Percentiles rank a stretch among this genome's conserved stretches.
phyloP scores from a whole-genome alignment of 139 green algal species.

The Chlorella sp. region DNA sequence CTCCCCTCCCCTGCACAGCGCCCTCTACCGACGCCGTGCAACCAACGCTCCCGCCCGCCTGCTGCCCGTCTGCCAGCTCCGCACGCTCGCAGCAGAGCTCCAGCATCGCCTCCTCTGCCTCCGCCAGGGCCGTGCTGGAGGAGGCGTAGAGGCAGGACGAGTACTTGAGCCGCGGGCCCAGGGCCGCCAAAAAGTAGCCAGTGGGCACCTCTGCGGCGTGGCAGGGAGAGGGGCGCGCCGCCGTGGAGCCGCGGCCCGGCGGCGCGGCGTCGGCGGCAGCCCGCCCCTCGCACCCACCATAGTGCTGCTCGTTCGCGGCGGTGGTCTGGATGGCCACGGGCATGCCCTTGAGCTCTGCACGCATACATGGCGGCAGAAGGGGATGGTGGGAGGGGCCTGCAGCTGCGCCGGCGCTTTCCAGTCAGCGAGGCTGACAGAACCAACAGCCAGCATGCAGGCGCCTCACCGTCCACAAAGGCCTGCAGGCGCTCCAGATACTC shows the following conservation, averaged over 20 bases:
- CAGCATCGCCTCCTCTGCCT: conserved; percentile 95
- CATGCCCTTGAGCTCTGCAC: conserved; percentile 73
- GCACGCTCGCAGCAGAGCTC: conserved; percentile 80
- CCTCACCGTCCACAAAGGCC: conserved; percentile 71
- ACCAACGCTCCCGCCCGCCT: not conserved
- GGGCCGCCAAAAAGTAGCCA: conserved; percentile 87
- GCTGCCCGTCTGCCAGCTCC: conserved; percentile 75
- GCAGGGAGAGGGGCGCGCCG: no score
- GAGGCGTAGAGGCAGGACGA: conserved; percentile 83
- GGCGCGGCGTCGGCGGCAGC: no score
- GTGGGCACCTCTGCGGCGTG: conserved; percentile 94
- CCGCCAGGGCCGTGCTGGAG: conserved; percentile 57
- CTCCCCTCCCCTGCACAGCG: no score
- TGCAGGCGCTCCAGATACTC: conserved; percentile 29
- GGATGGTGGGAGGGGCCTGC: no score
- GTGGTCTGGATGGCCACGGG: conserved; percentile 81
- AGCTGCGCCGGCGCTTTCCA: no score
- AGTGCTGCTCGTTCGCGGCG: conserved; percentile 93
- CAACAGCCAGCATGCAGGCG: no score
- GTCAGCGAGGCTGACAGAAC: no score
- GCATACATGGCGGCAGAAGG: no score
- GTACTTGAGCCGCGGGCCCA: conserved; percentile 95
- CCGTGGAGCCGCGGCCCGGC: no score
- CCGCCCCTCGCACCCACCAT: no score
- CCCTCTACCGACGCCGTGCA: no score